Conservation (phyloP, 2,329 filamentous ascomycete species). For the Colletotrichum eremochloae region DNA sequence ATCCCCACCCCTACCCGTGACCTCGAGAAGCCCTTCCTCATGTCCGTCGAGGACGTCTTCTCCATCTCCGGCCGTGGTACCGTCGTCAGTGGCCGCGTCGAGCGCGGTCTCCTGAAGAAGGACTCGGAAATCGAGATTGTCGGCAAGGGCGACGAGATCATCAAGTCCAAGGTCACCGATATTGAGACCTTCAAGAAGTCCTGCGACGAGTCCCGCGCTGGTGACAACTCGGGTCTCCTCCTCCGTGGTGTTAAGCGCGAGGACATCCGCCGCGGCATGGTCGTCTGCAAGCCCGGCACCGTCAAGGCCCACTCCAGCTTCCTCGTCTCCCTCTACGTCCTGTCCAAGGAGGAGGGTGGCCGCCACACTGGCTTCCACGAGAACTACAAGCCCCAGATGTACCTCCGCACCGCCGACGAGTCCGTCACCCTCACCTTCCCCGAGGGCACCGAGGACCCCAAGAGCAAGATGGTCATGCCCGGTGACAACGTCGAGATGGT, state of each 20-base stretch:
- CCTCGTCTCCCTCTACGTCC: slow-evolving; percentile 94
- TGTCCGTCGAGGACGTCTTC: slow-evolving; percentile 96
- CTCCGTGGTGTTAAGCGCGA: slow-evolving; percentile 97
- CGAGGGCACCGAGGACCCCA: slow-evolving; percentile 80
- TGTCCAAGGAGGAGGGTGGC: slow-evolving; percentile 98
- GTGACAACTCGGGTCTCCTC: slow-evolving; percentile 97
- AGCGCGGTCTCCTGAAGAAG: slow-evolving; percentile 94
- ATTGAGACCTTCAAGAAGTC: slow-evolving; percentile 99
- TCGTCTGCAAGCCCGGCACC: slow-evolving; percentile 84
- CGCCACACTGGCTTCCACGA: slow-evolving; percentile 94
- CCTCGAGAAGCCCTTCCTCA: slow-evolving; percentile 98
- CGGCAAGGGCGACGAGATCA: slow-evolving; percentile 82
- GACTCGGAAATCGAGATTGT: slow-evolving; percentile 95
- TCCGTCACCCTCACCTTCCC: slow-evolving; percentile 86
- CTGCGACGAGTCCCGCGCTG: slow-evolving; percentile 94
- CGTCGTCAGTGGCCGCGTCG: slow-evolving; percentile 95
- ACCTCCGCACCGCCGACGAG: slow-evolving; percentile 91
- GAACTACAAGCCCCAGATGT: slow-evolving; percentile 98
- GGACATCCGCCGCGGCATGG: slow-evolving; percentile 95
- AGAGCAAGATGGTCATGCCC: slow-evolving; percentile 90
- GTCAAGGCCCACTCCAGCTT: slow-evolving; percentile 93
- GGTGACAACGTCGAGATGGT: slow-evolving; percentile 99
- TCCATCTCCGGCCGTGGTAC: slow-evolving; percentile 95
- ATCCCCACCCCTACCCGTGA: slow-evolving; percentile 96
- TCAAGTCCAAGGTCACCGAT: slow-evolving; percentile 99